Conservation (phyloP, 768 basidiomycete genomes). For the Jaapia argillacea region DNA sequence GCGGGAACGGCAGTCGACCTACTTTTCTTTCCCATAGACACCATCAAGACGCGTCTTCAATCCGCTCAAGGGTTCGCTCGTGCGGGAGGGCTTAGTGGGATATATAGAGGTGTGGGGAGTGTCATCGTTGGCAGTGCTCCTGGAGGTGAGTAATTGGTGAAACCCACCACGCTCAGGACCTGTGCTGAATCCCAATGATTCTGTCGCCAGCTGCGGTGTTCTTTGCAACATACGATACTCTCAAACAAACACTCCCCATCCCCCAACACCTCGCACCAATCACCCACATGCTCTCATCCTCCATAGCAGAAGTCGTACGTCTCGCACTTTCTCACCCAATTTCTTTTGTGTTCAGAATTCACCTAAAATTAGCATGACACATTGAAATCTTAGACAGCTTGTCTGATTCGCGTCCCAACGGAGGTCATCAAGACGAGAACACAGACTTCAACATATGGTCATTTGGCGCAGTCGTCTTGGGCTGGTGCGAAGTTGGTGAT, state of each 20-base stretch:
- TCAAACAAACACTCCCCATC: conserved; percentile 68
- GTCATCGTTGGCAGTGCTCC: conserved; percentile 93
- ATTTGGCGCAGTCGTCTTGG: conserved; percentile 44
- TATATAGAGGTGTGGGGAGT: conserved; percentile 92
- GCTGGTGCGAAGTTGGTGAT: conserved; percentile 47
- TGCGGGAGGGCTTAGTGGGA: conserved; percentile 82
- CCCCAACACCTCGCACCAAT: conserved; percentile 53
- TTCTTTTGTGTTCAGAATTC: conserved; percentile 2
- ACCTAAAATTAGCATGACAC: conserved; percentile 3
- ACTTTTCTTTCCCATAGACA: conserved; percentile 95
- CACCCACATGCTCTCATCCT: conserved; percentile 45
- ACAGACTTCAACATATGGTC: conserved; percentile 74
- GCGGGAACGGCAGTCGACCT: conserved; percentile 93
- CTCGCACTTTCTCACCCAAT: neutral
- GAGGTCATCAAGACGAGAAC: conserved; percentile 93
- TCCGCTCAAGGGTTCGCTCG: conserved; percentile 75
- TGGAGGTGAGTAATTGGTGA: conserved; percentile 49
- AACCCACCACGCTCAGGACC: neutral
- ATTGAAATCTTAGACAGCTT: conserved; percentile 82
- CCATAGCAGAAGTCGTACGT: conserved; percentile 43
- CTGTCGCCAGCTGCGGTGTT: conserved; percentile 77
- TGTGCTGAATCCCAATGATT: neutral
- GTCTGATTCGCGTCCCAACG: conserved; percentile 88
- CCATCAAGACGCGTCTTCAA: conserved; percentile 92
- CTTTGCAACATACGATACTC: conserved; percentile 87